Evolutionary conservation across 2,329 filamentous ascomycete species (phyloP), one percentile per base, ranked within the genome.

Genomic region (Aspergillus vadensis): DNA sequence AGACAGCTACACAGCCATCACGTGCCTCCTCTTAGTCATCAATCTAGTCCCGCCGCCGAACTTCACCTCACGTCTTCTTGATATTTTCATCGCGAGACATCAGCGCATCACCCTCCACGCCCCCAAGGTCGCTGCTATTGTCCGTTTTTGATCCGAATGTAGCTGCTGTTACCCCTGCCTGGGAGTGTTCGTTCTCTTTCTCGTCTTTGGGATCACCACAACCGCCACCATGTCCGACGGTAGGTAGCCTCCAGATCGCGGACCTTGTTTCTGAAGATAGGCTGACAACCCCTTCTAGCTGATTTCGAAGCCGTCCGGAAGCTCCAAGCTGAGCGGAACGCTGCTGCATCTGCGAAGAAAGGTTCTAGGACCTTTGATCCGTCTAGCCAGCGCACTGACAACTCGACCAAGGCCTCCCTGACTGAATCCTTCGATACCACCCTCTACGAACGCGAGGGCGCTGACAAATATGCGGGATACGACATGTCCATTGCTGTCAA

Each of bases 291-390:
- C 59, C 47, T 64, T 6, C 61, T 36, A 84, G 89, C 90, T 79
- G 92, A 96, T 79, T 95, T 96, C 80, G 91, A 95, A 75, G 85
- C 88, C 73, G 90, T 96, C 79, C 88, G 88, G 80, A 90, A 88
- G 83, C 89, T 94, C 75, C 92, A 97, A 83, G 89, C 90, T 79
- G 92, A 96, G 89, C 91, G 93, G 77, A 96, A 96, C 79, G 89
- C 90, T 76, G 84, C 86, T 71, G 85, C 90, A 70, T 86, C 88
- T 72, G 84, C 76, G 68, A 95, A 91, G 83, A 93, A 93, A 82
- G 88, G 90, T 80, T 90, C 88, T 77, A 90, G 87, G 82, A 86
- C 88, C 77, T 90, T 91, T 78, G 91, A 95, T 80, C 83, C 86
- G 67, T 86, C 88, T 72, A 88, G 81, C 81, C 92, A 96, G 82